phyloP scores from a whole-genome alignment of 768 basidiomycete species.

The Boletus sp. region DNA sequence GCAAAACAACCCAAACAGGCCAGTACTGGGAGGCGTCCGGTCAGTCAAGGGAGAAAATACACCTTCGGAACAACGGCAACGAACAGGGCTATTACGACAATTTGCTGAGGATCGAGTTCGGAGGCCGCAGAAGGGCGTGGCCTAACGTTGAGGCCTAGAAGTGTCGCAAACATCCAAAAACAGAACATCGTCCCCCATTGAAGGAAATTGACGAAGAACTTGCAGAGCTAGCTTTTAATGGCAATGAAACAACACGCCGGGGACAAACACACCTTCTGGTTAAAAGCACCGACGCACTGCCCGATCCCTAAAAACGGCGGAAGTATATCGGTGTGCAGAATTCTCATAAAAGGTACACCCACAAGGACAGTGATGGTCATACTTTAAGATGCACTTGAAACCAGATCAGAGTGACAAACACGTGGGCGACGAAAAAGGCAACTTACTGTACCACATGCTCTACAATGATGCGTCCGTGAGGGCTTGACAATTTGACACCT shows the following conservation, averaged over 20 bases:
- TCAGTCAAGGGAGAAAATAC: slow-evolving; percentile 6
- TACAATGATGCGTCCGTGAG: slow-evolving; percentile 75
- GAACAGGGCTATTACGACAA: slow-evolving; percentile 74
- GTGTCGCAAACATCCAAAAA: slow-evolving; percentile 59
- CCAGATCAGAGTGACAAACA: not conserved
- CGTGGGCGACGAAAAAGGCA: not conserved
- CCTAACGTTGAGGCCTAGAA: slow-evolving; percentile 52
- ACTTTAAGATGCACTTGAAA: slow-evolving; percentile 72
- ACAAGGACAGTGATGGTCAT: slow-evolving; percentile 92
- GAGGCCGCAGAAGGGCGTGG: slow-evolving; percentile 18
- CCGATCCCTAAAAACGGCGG: slow-evolving; percentile 66
- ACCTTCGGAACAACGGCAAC: slow-evolving; percentile 30
- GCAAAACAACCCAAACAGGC: slow-evolving; percentile 73
- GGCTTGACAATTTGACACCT: slow-evolving; percentile 70
- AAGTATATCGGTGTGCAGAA: not conserved
- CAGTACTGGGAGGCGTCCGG: slow-evolving; percentile 46
- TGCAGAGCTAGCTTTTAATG: not conserved
- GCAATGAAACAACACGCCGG: not conserved
- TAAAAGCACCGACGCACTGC: slow-evolving; percentile 89
- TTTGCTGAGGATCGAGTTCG: slow-evolving; percentile 61
- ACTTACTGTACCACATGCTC: slow-evolving; percentile 77
- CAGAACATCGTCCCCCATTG: slow-evolving; percentile 60
- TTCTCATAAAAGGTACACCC: slow-evolving; percentile 26
- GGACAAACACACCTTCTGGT: slow-evolving; percentile 66
- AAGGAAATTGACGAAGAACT: slow-evolving; percentile 87